Percentiles rank a stretch among this genome's conserved stretches.
Evolutionary conservation across 768 basidiomycete species (phyloP).

Genomic region (Xerocomellus amylosporus): DNA sequence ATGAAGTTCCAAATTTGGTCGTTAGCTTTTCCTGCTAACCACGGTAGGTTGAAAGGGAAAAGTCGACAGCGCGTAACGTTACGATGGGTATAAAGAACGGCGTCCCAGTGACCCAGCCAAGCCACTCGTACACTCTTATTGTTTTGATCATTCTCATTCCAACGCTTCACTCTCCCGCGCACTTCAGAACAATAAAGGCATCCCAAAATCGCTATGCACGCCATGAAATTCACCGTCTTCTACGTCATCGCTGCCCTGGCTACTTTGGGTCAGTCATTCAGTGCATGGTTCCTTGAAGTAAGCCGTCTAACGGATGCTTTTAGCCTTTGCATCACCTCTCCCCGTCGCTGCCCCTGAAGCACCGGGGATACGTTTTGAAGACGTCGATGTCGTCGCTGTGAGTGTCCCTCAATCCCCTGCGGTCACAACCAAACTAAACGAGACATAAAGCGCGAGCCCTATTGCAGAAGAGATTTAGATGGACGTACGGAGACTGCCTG

Average conservation of each 20-base stretch:
- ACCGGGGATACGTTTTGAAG: background rate
- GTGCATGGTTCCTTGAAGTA: background rate
- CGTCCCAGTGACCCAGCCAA: conserved; percentile 14
- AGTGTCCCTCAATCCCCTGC: background rate
- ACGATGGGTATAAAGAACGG: conserved; percentile 26
- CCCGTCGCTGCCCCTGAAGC: conserved; percentile 16
- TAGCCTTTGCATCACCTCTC: conserved; percentile 30
- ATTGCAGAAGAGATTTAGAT: conserved; percentile 3
- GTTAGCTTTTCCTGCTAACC: conserved; percentile 20
- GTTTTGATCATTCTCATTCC: conserved; percentile 19
- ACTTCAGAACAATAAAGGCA: conserved; percentile 28
- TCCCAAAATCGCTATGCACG: conserved; percentile 28
- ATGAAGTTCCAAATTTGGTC: conserved; percentile 19
- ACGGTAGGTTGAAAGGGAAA: conserved; percentile 28
- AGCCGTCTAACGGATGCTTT: background rate
- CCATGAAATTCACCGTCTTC: conserved; percentile 26
- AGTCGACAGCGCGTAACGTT: background rate
- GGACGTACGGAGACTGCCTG: no score
- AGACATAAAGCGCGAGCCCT: conserved; percentile 7
- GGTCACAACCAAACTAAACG: background rate
- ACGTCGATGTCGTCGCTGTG: conserved; percentile 17
- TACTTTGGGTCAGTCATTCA: conserved; percentile 21
- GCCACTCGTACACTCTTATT: conserved; percentile 29
- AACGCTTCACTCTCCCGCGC: background rate
- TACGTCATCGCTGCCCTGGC: conserved; percentile 30